Evolutionary conservation across 164 flowering plant genomes (phyloP), one percentile per base, ranked within the genome.

Genomic region (Santalum album): DNA sequence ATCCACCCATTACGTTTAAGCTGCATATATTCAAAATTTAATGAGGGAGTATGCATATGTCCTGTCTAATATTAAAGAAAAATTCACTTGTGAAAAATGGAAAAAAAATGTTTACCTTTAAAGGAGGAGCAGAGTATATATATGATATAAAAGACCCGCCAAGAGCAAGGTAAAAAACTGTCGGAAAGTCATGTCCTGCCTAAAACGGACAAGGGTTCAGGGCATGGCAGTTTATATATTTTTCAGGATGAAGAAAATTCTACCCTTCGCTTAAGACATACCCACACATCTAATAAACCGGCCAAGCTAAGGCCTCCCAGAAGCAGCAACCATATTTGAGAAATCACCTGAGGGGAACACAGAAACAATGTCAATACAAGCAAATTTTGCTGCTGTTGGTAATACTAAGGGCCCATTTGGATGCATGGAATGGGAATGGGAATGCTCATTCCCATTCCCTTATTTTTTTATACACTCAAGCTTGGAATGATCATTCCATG

Each of bases 1-100:
- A 83, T 76, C 96, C 98, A 92, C 53, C 96, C 98, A 73, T 92
- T 86, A 68, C 84, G 94, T 73, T 92, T 88, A 59, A 92, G 94
- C 98, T 92, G 86, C 67, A 76, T 54, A 21, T n/a, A 22, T 65
- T 35, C 49, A 55, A 12, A 32, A 25, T 36, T 1, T 26, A 39
- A 46, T 44, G 14, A 59, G 32, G 24, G 15, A 25, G 15, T 48
- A 50, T 25, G 17, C 35, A 15, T 38, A 52, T 16, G 17, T 15
- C 45, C 53, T 7, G 20, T 43, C 24, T 12, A 49, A 61, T 19
- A 53, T 42, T 21, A 54, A 47, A 12, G 24, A 21, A 51, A 25
- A 15, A 42, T 18, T 17, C 0, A 17, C 2, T 42, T 1, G 5
- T 17, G 4, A 42, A 39, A 12, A 23, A 46, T 25, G 26, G 20